Conservation (phyloP, 164 flowering plant genomes). For the Buxus sempervirens region DNA sequence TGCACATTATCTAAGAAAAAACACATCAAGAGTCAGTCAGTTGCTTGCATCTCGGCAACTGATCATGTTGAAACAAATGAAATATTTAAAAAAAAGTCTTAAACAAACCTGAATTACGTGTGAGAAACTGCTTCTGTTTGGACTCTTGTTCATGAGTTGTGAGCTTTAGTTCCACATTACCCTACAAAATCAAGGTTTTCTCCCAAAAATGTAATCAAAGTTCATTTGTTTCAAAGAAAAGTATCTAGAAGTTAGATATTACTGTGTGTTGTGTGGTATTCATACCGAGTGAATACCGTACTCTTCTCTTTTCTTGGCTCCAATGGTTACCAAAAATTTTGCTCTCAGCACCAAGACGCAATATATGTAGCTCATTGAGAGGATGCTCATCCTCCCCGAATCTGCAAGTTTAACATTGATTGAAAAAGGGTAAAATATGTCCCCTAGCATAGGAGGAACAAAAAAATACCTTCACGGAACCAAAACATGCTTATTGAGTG, state of each 20-base stretch:
- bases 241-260: not conserved
- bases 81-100: not conserved
- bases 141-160: conserved; percentile 23
- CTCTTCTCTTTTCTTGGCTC: conserved; percentile 43
- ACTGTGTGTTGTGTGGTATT: not conserved
- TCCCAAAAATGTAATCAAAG: conserved; percentile 11
- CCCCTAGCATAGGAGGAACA: no score
- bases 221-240: not conserved
- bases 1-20: conserved; percentile 41
- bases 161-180: conserved; percentile 19
- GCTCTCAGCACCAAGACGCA: conserved; percentile 70
- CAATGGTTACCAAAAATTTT: conserved; percentile 55
- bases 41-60: not conserved
- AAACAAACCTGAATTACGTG: conserved; percentile 39
- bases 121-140: conserved; percentile 23
- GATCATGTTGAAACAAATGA: not conserved
- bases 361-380: conserved; percentile 63
- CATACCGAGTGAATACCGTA: conserved; percentile 35
- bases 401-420: conserved; percentile 48
- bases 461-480: no score
- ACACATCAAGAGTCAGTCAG: not conserved
- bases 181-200: conserved; percentile 22
- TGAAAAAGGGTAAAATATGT: no score
- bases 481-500: not conserved
- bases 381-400: conserved; percentile 98